Evolutionary conservation across 257 asterid genomes (phyloP), one percentile per base, ranked within the genome.

Genomic region (Salvia hispanica): DNA sequence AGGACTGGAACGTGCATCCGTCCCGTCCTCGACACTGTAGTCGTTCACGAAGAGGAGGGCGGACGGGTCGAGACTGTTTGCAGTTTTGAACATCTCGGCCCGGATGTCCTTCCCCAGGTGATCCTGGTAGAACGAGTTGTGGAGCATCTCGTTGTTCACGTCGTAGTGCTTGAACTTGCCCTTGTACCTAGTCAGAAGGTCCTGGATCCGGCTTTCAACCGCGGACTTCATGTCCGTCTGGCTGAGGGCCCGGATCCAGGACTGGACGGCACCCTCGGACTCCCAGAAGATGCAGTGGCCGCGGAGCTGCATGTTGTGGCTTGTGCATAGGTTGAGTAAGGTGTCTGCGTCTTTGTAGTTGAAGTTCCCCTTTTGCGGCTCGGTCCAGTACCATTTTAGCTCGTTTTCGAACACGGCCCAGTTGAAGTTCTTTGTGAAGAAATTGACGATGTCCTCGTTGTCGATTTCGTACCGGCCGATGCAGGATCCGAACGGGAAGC

Each of bases 251-350:
- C 81, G 90, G 42, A 88, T 71, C 96, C 95, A 90, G 6, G 82
- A 70, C 15, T 86, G 97, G 39, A 90, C 88, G 0, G 95, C 70
- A n/a, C 54, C 65, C 37, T 80, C 84, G 2, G 83, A 89, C 71
- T 88, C 97, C 97, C 97, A 90, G 86, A 90, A 90, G 65, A 90
- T 88, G 67, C 95, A 88, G 78, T 90, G 97, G 9, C 97, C 97
- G 1, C 97, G 80, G 7, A 85, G 87, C 15, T 80, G 80, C 64
- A 91, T 86, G 71, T 86, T 76, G 58, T 73, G 82, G 75, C 71
- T 80, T 15, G 71, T 51, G 70, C 95, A 88, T 12, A 88, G 70
- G 81, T 73, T 72, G 11, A 90, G 42, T 69, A 86, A 70, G 57
- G 86, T 86, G 36, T 87, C 91, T 0, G 96, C 95, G 7, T 90